phyloP scores from a whole-genome alignment of 2,329 filamentous ascomycete genomes.

The Talaromyces marneffei region DNA sequence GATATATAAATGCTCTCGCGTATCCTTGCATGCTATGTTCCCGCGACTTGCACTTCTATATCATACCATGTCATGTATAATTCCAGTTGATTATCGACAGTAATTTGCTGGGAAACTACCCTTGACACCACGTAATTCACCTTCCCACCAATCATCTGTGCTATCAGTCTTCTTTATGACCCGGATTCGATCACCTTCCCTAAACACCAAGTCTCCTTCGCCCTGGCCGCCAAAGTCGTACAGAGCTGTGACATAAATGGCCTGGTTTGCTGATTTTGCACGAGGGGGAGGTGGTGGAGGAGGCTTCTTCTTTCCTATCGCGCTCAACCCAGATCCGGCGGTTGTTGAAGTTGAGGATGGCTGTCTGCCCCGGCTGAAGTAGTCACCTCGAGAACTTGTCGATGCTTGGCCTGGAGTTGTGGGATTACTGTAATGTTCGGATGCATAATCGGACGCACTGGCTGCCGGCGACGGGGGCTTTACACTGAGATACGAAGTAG shows the following conservation, averaged over 20 bases:
- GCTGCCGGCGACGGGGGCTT: constrained; percentile 22
- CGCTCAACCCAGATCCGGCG: constrained; percentile 26
- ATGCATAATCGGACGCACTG: constrained; percentile 17
- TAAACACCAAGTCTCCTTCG: constrained; percentile 65
- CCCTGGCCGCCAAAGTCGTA: constrained; percentile 69
- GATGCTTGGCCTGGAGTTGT: constrained; percentile 28
- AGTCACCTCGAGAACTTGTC: constrained; percentile 41
- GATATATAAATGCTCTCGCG: background rate
- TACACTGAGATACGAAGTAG: constrained; percentile 23
- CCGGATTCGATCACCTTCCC: constrained; percentile 69
- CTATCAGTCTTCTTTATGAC: constrained; percentile 73
- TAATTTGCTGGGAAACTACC: constrained; percentile 84
- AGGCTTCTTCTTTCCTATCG: constrained; percentile 61
- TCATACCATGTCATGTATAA: background rate
- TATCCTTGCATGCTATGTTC: background rate
- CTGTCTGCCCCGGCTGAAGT: constrained; percentile 39
- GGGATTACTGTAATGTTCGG: constrained; percentile 18
- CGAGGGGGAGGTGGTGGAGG: constrained; percentile 72
- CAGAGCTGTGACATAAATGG: constrained; percentile 60
- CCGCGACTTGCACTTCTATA: background rate
- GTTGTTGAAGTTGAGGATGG: constrained; percentile 29
- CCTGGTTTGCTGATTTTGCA: constrained; percentile 48
- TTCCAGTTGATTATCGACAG: constrained; percentile 42
- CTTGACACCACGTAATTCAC: constrained; percentile 61
- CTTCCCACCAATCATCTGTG: constrained; percentile 83